Percentiles rank a stretch among this genome's conserved stretches.
Conservation (phyloP, 2,329 filamentous ascomycete species). For the Arthrobotrys entomopaga region DNA sequence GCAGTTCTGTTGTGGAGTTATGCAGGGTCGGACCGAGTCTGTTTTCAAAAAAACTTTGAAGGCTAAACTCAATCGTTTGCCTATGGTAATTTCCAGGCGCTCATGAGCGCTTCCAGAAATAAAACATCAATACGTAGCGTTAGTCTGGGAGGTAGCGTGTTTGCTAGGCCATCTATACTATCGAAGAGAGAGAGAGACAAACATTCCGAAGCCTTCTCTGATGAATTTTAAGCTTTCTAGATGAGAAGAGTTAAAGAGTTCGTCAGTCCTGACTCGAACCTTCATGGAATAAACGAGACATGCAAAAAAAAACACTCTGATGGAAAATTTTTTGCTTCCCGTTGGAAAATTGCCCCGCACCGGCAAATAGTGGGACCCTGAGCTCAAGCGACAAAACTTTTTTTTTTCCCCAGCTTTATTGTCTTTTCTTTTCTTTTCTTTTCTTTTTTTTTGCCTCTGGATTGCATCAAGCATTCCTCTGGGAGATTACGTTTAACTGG, state of each 20-base stretch:
- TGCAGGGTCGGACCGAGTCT: constrained; percentile 47
- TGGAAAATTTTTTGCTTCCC: constrained; percentile 5
- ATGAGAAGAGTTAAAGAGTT: constrained; percentile 3
- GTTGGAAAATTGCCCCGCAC: constrained; percentile 23
- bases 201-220: constrained; percentile 25
- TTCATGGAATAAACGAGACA: constrained; percentile 7
- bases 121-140: constrained; percentile 1
- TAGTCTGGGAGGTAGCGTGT: no score
- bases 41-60: constrained; percentile 31
- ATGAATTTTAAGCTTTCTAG: constrained; percentile 11
- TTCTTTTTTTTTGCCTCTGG: constrained; percentile 21
- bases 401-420: no score
- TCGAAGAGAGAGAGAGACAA: background rate
- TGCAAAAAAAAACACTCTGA: constrained; percentile 10
- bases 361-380: constrained; percentile 25
- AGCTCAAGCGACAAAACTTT: constrained; percentile 17
- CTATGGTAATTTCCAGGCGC: constrained; percentile 14
- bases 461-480: constrained; percentile 1
- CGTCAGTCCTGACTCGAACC: no score
- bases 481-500: constrained; percentile 26
- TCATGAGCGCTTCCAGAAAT: constrained; percentile 31
- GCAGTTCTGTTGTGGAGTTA: constrained; percentile 20
- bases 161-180: no score
- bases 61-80: constrained; percentile 22
- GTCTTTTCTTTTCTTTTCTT: no score